Evolutionary conservation across 2,329 filamentous ascomycete genomes (phyloP), one percentile per base, ranked within the genome.

Genomic region (Arthrobotrys iridis): DNA sequence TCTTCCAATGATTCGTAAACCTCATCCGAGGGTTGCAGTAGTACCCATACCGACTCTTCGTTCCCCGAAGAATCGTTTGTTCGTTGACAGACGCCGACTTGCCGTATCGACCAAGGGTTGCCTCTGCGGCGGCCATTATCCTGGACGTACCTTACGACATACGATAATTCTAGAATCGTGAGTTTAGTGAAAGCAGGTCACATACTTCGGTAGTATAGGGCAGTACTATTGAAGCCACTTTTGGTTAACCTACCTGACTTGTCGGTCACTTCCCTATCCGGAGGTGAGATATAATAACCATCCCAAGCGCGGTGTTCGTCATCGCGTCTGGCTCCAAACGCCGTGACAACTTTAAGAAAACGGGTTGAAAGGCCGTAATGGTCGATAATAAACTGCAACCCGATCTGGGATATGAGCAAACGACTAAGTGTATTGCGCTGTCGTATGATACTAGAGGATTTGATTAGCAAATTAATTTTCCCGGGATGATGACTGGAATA

Each of bases 281-380:
- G 4, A 33, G 43, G 33, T 5, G 66, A 71, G 10, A 57, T 43
- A 40, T 63, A 59, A 13, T 71, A 71, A 8, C 66, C 50, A 40
- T 71, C 66, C 66, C 66, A 71, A 35, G 65, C 65, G 15, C 66
- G 57, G 10, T 63, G 45, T 24, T 71, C 66, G 18, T 71, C 66
- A 35, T 71, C 35, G 0, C 46, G 45, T 30, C 66, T 55, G 4
- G 52, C 11, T 6, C 66, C 66, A 24, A 71, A 71, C 20, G 66
- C 46, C 3, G 66, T 71, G 4, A 63, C 66, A 5, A 57, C 48
- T 22, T 35, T 55, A 0, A 71, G 46, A 11, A 71, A 63, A 1
- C 66, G 46, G 24, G 66, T 45, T 2, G 66, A 71, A 37, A 71
- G 35, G 15, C 33, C 37, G 24, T 71, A 46, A 0, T 35, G 46